These are phyloP conservation scores for Diutina mesorugosa DNA, from an alignment of 1,139 yeast genomes.

Conservation along the genomic window DNA sequence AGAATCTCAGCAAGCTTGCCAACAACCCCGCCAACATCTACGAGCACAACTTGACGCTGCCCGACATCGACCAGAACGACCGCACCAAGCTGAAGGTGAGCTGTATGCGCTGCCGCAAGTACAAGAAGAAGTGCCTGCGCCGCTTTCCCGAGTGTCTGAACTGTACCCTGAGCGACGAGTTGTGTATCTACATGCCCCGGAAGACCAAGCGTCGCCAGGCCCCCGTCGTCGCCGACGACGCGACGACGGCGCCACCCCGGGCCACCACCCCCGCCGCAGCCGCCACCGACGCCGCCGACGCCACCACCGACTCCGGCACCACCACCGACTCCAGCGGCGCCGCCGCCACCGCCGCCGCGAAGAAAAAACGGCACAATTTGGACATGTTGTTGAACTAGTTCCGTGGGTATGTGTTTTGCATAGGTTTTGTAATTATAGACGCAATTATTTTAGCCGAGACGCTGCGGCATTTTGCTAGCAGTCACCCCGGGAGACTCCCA, in stretches of 20 bases:
- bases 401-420: background rate
- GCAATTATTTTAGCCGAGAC: background rate
- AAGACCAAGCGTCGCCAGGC: background rate
- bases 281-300: background rate
- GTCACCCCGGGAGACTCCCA: no score
- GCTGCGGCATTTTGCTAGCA: background rate
- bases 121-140: slow-evolving; percentile 2
- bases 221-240: background rate
- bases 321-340: no score
- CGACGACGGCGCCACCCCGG: background rate
- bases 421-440: background rate
- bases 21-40: background rate
- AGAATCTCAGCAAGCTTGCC: background rate
- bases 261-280: background rate
- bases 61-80: slow-evolving; percentile 1
- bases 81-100: background rate
- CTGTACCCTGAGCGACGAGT: slow-evolving; percentile 1
- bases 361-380: background rate
- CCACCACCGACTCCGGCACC: background rate
- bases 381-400: background rate
- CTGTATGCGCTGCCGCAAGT: slow-evolving; percentile 1
- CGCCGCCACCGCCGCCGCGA: background rate
- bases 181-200: slow-evolving; percentile 1
- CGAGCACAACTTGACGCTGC: slow-evolving; percentile 1
- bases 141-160: slow-evolving; percentile 1